Conservation (phyloP, 768 basidiomycete genomes). For the Suillus decipiens region DNA sequence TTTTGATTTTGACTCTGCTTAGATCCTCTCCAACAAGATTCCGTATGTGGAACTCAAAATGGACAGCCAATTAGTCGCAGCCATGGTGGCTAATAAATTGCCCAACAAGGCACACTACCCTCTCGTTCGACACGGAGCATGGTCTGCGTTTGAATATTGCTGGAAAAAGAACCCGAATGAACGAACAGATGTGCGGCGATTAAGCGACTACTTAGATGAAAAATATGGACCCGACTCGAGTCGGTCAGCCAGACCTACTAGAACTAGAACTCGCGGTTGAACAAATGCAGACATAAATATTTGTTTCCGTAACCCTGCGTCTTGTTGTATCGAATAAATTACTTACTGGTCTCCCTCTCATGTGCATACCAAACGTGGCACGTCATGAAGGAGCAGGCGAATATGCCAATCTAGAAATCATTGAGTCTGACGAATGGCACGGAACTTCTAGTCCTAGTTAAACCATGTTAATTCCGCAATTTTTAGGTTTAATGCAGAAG, state of each 20-base stretch:
- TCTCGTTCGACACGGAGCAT: neutral
- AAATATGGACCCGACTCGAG: neutral
- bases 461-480: too few relatives aligned
- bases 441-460: neutral
- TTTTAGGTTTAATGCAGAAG: too few relatives aligned
- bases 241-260: neutral
- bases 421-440: neutral
- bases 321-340: neutral
- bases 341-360: neutral
- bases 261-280: constrained; percentile 3
- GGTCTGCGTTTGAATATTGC: neutral
- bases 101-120: neutral
- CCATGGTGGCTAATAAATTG: neutral
- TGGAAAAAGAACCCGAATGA: neutral
- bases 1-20: neutral
- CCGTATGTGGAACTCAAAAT: constrained; percentile 20
- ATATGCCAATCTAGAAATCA: neutral
- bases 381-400: neutral
- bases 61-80: constrained; percentile 17
- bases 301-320: neutral
- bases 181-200: neutral
- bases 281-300: neutral
- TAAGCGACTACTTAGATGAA: neutral
- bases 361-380: neutral
- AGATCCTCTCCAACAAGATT: constrained; percentile 27